phyloP scores from a whole-genome alignment of 345 rosid genomes.

The Eucalyptus tenuipes region DNA sequence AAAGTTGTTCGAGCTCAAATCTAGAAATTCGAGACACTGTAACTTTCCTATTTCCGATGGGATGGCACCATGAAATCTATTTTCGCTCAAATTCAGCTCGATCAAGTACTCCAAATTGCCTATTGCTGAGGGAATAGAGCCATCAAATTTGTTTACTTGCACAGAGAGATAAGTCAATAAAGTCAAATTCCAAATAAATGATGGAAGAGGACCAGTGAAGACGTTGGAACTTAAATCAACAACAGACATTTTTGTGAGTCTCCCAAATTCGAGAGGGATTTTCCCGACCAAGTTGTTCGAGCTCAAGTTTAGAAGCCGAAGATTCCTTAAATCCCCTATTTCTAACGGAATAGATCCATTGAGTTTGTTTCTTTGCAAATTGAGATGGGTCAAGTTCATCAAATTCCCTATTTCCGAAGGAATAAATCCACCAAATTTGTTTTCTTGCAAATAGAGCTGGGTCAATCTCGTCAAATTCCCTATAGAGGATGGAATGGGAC shows the following conservation, averaged over 20 bases:
- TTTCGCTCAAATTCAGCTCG: fast-evolving
- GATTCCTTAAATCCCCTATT: neutral
- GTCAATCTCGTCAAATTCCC: neutral
- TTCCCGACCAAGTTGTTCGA: neutral
- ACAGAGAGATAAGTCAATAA: fast-evolving
- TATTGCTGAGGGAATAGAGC: neutral
- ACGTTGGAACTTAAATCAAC: neutral
- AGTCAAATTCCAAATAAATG: neutral
- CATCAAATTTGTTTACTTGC: neutral
- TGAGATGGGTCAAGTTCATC: fast-evolving
- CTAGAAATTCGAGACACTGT: fast-evolving
- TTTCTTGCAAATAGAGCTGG: fast-evolving
- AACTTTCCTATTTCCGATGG: neutral
- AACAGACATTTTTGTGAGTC: fast-evolving
- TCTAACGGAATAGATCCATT: neutral
- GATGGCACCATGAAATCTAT: neutral
- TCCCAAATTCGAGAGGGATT: neutral
- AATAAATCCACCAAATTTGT: neutral
- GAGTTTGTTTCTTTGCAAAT: neutral
- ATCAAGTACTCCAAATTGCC: neutral
- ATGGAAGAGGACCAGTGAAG: neutral
- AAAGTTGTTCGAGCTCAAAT: neutral
- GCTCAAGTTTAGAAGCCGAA: fast-evolving
- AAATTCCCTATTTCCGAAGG: neutral
- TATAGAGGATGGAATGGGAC: neutral